A percentile compares a stretch with the other conserved stretches of the same genome.
Evolutionary conservation across 1,284 basidiomycete species (phyloP).

Genomic region (Hortiboletus rubellus): DNA sequence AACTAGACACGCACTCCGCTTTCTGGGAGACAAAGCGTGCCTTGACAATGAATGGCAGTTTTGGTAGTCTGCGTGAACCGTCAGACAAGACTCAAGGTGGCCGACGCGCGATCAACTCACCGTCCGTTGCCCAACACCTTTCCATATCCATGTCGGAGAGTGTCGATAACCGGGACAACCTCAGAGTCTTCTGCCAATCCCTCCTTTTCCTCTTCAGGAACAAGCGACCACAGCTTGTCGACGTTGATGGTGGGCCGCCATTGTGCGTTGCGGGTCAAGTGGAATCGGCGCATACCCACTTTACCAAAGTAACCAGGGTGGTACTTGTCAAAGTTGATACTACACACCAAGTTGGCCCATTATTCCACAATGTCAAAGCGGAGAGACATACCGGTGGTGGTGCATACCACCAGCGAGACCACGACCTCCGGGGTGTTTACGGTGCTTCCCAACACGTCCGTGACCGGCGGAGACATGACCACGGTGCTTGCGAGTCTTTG

Average conservation of each 20-base stretch:
- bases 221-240: constrained; percentile 87
- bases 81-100: background rate
- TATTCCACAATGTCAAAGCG: background rate
- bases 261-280: constrained; percentile 87
- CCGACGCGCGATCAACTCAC: constrained; percentile 45
- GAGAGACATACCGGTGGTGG: constrained; percentile 85
- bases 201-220: constrained; percentile 77
- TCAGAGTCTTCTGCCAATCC: constrained; percentile 66
- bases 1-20: constrained; percentile 71
- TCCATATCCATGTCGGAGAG: constrained; percentile 81
- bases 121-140: constrained; percentile 90
- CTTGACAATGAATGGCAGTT: constrained; percentile 92
- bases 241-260: constrained; percentile 97
- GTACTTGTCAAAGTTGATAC: constrained; percentile 91
- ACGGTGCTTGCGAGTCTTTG: constrained; percentile 97
- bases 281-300: constrained; percentile 99
- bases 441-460: constrained; percentile 99
- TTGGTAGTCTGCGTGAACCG: constrained; percentile 57
- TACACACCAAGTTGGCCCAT: constrained; percentile 28
- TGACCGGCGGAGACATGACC: constrained; percentile 99
- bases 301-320: constrained; percentile 99
- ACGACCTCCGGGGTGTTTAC: constrained; percentile 99
- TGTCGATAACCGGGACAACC: constrained; percentile 91
- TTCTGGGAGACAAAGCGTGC: constrained; percentile 88
- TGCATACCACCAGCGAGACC: constrained; percentile 99